Evolutionary conservation across 192 early-diverging fungal genomes (phyloP).

Genomic region (Phlyctochytrium bullatum): DNA sequence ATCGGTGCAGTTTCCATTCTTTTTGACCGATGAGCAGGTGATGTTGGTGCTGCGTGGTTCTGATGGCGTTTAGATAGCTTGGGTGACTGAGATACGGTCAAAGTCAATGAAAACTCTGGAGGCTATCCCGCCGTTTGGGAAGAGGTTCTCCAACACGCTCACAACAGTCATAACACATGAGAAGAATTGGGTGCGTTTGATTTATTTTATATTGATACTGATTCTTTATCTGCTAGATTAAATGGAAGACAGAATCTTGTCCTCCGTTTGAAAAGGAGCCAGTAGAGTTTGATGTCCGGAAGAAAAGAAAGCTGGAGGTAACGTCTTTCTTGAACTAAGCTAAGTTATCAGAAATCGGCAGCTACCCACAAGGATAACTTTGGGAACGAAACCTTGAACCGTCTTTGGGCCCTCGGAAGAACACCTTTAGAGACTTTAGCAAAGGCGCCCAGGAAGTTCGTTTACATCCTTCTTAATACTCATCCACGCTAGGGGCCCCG

Average conservation of each 20-base stretch:
- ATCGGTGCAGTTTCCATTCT: conserved; percentile 42
- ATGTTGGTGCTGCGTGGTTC: conserved; percentile 23
- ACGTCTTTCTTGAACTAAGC: conserved; percentile 5
- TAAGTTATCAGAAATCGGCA: conserved; percentile 18
- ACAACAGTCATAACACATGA: conserved; percentile 71
- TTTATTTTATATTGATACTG: not conserved
- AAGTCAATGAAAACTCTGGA: conserved; percentile 51
- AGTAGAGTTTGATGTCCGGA: conserved; percentile 38
- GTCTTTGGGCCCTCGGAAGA: conserved; percentile 29
- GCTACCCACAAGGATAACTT: conserved; percentile 23
- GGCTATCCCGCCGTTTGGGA: not conserved
- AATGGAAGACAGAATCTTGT: conserved; percentile 82
- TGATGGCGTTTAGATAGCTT: conserved; percentile 28
- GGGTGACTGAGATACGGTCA: conserved; percentile 52
- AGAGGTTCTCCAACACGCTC: conserved; percentile 62
- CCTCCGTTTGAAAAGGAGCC: conserved; percentile 62
- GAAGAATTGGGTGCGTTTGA: conserved; percentile 60
- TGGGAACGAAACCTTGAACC: conserved; percentile 39
- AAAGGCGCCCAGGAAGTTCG: conserved; percentile 17
- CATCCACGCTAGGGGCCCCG: not conserved
- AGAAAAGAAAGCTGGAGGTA: conserved; percentile 33
- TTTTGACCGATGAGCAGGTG: conserved; percentile 29
- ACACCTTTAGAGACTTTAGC: conserved; percentile 15
- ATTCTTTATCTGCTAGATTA: conserved; percentile 38
- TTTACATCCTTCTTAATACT: not conserved